phyloP scores from a whole-genome alignment of 2,329 filamentous ascomycete species.

The Chaetomium strumarium region DNA sequence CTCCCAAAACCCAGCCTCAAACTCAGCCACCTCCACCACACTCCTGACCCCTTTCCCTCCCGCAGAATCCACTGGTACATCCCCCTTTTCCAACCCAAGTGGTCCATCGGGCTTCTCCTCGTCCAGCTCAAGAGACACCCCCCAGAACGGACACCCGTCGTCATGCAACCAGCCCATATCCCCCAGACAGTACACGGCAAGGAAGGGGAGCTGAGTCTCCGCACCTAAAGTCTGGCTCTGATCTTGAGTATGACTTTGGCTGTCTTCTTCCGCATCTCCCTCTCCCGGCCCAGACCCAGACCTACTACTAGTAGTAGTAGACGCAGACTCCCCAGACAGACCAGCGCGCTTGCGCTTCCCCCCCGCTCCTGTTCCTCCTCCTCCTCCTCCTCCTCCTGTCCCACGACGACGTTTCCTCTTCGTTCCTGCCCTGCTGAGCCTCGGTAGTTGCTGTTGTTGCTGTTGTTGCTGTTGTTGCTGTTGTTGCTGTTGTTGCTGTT shows the following conservation, averaged over 20 bases:
- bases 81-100: too few species aligned
- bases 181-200: slow-evolving; percentile 2
- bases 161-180: slow-evolving; percentile 8
- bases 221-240: too few species aligned
- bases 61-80: not conserved
- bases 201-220: not conserved
- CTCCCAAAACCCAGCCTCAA: slow-evolving; percentile 4
- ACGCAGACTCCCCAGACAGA: too few species aligned
- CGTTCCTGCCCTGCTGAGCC: not conserved
- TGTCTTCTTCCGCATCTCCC: not conserved
- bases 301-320: too few species aligned
- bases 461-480: too few species aligned
- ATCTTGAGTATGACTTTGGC: too few species aligned
- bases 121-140: not conserved
- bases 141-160: slow-evolving; percentile 6
- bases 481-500: not conserved
- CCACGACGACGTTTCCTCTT: not conserved
- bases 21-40: slow-evolving; percentile 3
- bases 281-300: not conserved
- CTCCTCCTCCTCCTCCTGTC: too few species aligned
- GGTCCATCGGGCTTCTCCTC: not conserved
- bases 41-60: not conserved
- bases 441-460: not conserved
- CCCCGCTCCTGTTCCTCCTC: too few species aligned
- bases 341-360: too few species aligned